A percentile compares a stretch with the other conserved stretches of the same genome.
Evolutionary conservation across 73 alveolate genomes (phyloP).

Genomic region (Tetrahymena malaccensis): DNA sequence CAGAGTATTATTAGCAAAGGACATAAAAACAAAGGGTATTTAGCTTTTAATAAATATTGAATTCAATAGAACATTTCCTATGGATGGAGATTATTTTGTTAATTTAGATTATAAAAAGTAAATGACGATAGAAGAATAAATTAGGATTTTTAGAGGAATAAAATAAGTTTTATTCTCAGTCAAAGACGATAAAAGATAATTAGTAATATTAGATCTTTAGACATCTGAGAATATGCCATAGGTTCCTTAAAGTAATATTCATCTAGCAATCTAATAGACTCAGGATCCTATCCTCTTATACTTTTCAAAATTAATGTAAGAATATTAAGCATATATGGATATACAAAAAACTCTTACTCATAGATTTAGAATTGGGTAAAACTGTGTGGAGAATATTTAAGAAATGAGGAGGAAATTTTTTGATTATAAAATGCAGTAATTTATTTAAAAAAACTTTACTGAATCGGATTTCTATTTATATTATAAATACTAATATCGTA

Average conservation of each 20-base stretch:
- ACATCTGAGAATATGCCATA: not conserved
- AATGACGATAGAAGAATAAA: not conserved
- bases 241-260: not conserved
- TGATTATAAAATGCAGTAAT: not conserved
- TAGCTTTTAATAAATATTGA: not conserved
- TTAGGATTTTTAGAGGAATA: not conserved
- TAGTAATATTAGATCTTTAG: not conserved
- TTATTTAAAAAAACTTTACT: not conserved
- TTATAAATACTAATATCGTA: not conserved
- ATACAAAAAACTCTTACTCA: not conserved
- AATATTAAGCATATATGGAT: not conserved
- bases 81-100: not conserved
- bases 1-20: not conserved
- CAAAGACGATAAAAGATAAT: not conserved
- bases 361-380: not conserved
- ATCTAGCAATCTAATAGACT: not conserved
- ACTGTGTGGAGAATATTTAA: not conserved
- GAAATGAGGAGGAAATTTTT: not conserved
- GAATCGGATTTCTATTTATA: not conserved
- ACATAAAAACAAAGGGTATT: not conserved
- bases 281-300: not conserved
- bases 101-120: not conserved
- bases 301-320: not conserved
- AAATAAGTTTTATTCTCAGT: not conserved
- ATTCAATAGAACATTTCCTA: not conserved